Evolutionary conservation across 2,329 filamentous ascomycete species (phyloP).

Genomic region (Penicillium sumatraense): DNA sequence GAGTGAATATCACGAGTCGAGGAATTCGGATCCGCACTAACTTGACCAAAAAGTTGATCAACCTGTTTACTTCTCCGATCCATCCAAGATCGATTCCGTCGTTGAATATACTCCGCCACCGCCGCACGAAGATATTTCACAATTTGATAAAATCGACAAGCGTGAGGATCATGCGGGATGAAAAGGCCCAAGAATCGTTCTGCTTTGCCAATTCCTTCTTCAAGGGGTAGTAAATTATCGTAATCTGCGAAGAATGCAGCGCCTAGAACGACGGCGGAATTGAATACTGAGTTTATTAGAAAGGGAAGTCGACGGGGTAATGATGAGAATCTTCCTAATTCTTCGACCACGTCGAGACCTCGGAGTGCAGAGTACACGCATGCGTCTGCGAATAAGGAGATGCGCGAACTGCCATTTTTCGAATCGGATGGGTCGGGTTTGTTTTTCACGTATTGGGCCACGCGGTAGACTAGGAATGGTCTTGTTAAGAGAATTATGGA

Average conservation of each 20-base stretch:
- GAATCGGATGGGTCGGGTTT: constrained; percentile 31
- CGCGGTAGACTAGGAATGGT: constrained; percentile 58
- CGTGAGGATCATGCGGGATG: constrained; percentile 41
- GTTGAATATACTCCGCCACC: constrained; percentile 42
- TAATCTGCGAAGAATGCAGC: constrained; percentile 53
- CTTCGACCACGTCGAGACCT: constrained; percentile 46
- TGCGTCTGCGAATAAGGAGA: constrained; percentile 43
- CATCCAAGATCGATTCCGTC: constrained; percentile 45
- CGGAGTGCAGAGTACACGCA: constrained; percentile 51
- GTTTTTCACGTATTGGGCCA: constrained; percentile 46
- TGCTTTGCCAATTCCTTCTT: constrained; percentile 40
- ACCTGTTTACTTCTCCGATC: constrained; percentile 44
- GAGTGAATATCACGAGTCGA: constrained; percentile 9
- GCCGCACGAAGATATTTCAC: constrained; percentile 46
- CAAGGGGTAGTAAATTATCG: constrained; percentile 42
- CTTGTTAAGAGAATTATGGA: constrained; percentile 58
- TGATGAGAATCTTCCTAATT: constrained; percentile 36
- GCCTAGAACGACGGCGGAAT: constrained; percentile 51
- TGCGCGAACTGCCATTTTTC: constrained; percentile 33
- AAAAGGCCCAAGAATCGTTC: constrained; percentile 39
- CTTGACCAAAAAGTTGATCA: constrained; percentile 48
- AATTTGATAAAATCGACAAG: constrained; percentile 42
- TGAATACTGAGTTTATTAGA: constrained; percentile 53
- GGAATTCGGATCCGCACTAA: constrained; percentile 22
- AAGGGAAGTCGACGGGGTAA: constrained; percentile 52